A percentile compares a stretch with the other conserved stretches of the same genome.
These are phyloP conservation scores for Lablab purpureus DNA, from an alignment of 306 rosid species.

Conservation along the genomic window DNA sequence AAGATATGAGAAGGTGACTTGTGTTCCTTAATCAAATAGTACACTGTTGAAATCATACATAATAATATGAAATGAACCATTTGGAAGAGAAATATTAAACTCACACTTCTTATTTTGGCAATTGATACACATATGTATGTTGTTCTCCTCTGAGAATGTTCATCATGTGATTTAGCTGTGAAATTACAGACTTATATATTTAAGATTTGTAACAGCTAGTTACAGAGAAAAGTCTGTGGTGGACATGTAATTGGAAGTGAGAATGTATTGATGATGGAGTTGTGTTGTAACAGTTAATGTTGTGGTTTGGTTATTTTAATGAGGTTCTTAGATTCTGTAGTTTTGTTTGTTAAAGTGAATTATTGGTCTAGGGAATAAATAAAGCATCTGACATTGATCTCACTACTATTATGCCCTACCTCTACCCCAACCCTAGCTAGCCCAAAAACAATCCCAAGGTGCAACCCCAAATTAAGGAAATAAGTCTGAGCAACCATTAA, in stretches of 20 bases:
- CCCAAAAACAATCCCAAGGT: slow-evolving; percentile 61
- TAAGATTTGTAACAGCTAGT: no score
- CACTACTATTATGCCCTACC: slow-evolving; percentile 50
- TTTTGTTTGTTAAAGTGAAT: slow-evolving; percentile 58
- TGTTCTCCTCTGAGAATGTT: no score
- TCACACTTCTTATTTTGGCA: no score
- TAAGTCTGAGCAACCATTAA: slow-evolving; percentile 51
- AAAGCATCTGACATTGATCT: slow-evolving; percentile 51
- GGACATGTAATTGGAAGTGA: background rate
- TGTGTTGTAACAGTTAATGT: background rate
- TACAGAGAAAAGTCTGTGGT: background rate
- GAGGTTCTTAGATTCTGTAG: slow-evolving; percentile 52
- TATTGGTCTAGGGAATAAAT: slow-evolving; percentile 58
- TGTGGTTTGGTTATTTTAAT: slow-evolving; percentile 48
- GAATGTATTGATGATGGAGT: background rate
- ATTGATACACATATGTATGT: no score
- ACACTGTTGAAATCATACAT: no score
- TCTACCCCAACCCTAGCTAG: slow-evolving; percentile 49
- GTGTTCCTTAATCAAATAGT: no score
- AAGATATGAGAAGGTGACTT: no score
- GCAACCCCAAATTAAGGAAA: slow-evolving; percentile 68
- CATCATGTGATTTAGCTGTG: no score
- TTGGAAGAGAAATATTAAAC: no score
- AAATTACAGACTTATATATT: no score
- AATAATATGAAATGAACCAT: no score